These are phyloP conservation scores for Calonectria naviculata DNA, from an alignment of 2,329 filamentous ascomycete genomes.

Conservation along the genomic window DNA sequence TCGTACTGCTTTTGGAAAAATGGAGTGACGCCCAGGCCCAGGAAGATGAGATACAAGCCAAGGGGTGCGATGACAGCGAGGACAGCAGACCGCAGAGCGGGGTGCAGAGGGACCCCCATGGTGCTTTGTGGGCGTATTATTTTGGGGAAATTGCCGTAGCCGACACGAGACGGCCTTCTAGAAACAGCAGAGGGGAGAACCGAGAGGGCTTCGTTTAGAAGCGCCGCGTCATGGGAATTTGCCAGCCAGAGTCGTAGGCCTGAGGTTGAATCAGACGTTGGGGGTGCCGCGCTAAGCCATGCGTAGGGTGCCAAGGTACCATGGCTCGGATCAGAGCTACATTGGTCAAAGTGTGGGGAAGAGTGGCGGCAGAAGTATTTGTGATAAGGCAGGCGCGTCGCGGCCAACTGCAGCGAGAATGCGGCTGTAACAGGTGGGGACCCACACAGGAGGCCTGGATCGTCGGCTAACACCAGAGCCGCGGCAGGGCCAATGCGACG, in stretches of 20 bases:
- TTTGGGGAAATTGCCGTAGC: neutral
- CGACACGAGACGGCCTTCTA: neutral
- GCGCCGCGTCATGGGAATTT: slow-evolving; percentile 15
- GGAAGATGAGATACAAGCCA: slow-evolving; percentile 72
- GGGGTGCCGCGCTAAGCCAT: slow-evolving; percentile 35
- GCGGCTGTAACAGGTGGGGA: slow-evolving; percentile 34
- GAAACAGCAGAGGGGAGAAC: slow-evolving; percentile 4
- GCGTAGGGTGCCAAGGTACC: slow-evolving; percentile 1
- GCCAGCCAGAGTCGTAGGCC: slow-evolving; percentile 22
- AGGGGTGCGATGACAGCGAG: slow-evolving; percentile 69
- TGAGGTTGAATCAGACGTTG: slow-evolving; percentile 40
- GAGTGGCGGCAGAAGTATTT: slow-evolving; percentile 25
- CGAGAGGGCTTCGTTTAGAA: neutral
- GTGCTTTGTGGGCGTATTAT: neutral
- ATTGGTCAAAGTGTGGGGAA: slow-evolving; percentile 19
- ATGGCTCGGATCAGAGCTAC: slow-evolving; percentile 32
- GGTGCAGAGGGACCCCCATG: slow-evolving; percentile 37
- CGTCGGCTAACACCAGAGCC: slow-evolving; percentile 34
- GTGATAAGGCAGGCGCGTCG: slow-evolving; percentile 31
- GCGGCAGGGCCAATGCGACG: slow-evolving; percentile 28
- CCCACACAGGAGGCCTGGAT: slow-evolving; percentile 26
- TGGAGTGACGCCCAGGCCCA: slow-evolving; percentile 75
- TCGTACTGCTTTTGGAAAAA: slow-evolving; percentile 82
- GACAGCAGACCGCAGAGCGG: slow-evolving; percentile 46
- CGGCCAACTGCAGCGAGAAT: slow-evolving; percentile 27